Percentiles rank a stretch among this genome's conserved stretches.
phyloP scores from a whole-genome alignment of 1,284 basidiomycete species.

The Xerocomus amazonicus region DNA sequence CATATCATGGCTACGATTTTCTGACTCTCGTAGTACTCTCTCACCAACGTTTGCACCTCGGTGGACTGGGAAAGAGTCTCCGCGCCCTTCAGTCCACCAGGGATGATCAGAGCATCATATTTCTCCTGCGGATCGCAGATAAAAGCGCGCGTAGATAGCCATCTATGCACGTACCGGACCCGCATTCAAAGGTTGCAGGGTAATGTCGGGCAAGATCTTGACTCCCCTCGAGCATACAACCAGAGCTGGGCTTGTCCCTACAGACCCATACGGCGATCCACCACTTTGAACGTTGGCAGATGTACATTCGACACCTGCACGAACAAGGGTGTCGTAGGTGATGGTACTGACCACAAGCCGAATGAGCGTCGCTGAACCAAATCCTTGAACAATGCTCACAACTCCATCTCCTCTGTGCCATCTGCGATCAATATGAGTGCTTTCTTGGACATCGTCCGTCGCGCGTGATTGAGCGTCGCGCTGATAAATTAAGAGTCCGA shows the following conservation, averaged over 20 bases:
- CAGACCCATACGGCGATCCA: constrained; percentile 26
- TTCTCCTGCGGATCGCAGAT: constrained; percentile 40
- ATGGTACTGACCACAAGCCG: constrained; percentile 54
- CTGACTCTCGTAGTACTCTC: constrained; percentile 53
- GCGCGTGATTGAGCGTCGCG: too few relatives aligned
- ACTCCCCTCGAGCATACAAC: constrained; percentile 73
- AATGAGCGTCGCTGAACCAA: not conserved
- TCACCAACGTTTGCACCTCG: constrained; percentile 63
- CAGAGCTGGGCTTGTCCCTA: constrained; percentile 37
- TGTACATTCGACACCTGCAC: constrained; percentile 61
- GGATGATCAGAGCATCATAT: constrained; percentile 71
- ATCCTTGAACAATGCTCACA: constrained; percentile 40
- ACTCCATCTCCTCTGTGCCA: constrained; percentile 89
- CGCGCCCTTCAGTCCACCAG: constrained; percentile 80
- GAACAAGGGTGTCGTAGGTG: constrained; percentile 75
- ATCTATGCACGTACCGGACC: constrained; percentile 40
- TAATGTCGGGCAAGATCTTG: constrained; percentile 65
- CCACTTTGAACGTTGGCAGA: constrained; percentile 62
- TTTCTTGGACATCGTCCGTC: constrained; percentile 29
- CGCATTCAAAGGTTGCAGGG: constrained; percentile 44
- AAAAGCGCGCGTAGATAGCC: not conserved
- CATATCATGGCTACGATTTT: constrained; percentile 82
- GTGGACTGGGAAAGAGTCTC: constrained; percentile 62
- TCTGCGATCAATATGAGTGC: constrained; percentile 81
- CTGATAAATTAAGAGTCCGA: too few relatives aligned